Base-by-base conservation (phyloP, 202 grass and related monocot genomes). In the Setaria viridis region DNA sequence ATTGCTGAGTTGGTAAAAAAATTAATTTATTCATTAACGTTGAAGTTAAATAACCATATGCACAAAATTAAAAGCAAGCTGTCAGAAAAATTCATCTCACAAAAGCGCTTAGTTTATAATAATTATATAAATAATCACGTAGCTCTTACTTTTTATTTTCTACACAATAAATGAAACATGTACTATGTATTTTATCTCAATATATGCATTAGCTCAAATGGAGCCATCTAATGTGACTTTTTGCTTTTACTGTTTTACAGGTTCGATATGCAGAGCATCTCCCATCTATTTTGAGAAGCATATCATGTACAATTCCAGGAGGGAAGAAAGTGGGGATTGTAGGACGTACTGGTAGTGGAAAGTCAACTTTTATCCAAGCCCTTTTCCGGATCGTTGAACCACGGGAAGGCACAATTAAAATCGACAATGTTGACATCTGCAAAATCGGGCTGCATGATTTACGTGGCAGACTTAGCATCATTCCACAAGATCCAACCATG, bases 191-290 rank as follows among this genome's bases (percentile, higher is more conserved):
- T 33, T 43, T 9, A 41, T 41, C 39, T 41, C 39, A 6, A 41
- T 25, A 41, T 41, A 41, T 41, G 39, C 39, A 41, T 6, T 41
- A 41, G 6, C 39, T 5, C 39, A 41, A 41, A 41, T 41, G 4
- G 39, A 76, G 19, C 3, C 39, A 74, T 64, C 55, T 84, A 72
- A 84, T 65, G 17, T 77, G 17, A 72, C 19, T 78, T 63, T 84
- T 89, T n/a, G 4, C 21, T 82, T 92, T 79, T 25, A 25, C 25
- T 25, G 25, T 25, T 25, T 25, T 92, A 84, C 90, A 98, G 95
- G 93, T 98, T 78, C 85, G 95, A 84, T 99, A 99, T 88, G 96
- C 91, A 82, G 93, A 99, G 64, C 91, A 99, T 86, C 84, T 99
- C 43, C 96, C 96, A 87, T 99, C 96, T 42, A 90, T 99, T 41